Conservation (phyloP, 148 eudicot genomes). For the Rhododendron henanense region DNA sequence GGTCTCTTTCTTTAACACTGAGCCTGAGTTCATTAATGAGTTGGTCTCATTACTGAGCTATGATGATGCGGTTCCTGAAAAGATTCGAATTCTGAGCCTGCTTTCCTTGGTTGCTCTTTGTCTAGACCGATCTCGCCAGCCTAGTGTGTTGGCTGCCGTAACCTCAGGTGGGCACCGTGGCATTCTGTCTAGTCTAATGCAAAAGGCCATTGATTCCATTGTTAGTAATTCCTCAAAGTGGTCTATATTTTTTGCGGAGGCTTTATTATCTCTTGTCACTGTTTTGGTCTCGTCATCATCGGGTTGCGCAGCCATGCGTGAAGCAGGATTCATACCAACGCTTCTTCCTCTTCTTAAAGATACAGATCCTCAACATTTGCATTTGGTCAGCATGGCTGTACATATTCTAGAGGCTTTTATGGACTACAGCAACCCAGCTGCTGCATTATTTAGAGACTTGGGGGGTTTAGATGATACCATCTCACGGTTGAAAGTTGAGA, state of each 20-base stretch:
- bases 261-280: slow-evolving; percentile 84
- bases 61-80: slow-evolving; percentile 81
- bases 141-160: slow-evolving; percentile 82
- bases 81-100: slow-evolving; percentile 74
- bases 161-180: slow-evolving; percentile 99
- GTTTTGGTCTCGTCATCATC: slow-evolving; percentile 88
- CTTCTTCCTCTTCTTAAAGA: slow-evolving; percentile 95
- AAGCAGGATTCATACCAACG: slow-evolving; percentile 96
- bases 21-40: slow-evolving; percentile 95
- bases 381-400: slow-evolving; percentile 91
- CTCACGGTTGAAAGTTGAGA: slow-evolving; percentile 73
- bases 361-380: slow-evolving; percentile 86
- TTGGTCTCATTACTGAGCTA: slow-evolving; percentile 77
- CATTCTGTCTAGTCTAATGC: slow-evolving; percentile 96
- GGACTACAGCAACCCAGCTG: slow-evolving; percentile 99
- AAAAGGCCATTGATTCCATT: slow-evolving; percentile 83
- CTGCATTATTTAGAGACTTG: slow-evolving; percentile 90
- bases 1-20: slow-evolving; percentile 74
- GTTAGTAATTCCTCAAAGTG: slow-evolving; percentile 65
- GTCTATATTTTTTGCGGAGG: slow-evolving; percentile 88
- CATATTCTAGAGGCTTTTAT: slow-evolving; percentile 97
- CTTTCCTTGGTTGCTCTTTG: slow-evolving; percentile 88
- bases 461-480: slow-evolving; percentile 98
- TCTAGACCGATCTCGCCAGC: slow-evolving; percentile 89
- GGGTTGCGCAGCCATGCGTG: slow-evolving; percentile 98